Conservation (phyloP, 805 yeast genomes). For the Barnettozyma siamensis region DNA sequence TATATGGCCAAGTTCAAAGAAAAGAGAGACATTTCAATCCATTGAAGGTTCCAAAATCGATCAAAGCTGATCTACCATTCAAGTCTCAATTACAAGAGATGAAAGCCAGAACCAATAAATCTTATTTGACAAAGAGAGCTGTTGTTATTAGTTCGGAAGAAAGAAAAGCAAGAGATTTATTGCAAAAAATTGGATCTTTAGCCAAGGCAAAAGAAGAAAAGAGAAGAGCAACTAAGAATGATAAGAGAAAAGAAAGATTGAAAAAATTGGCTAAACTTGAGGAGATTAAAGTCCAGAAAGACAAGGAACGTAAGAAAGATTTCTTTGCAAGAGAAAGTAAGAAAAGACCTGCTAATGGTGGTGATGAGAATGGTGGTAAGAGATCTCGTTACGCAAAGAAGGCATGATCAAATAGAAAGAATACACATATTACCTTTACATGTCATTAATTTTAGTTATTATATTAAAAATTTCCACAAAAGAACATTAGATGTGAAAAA, state of each 20-base stretch:
- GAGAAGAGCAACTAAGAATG: slow-evolving; percentile 66
- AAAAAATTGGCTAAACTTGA: slow-evolving; percentile 73
- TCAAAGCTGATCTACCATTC: slow-evolving; percentile 80
- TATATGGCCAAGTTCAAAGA: slow-evolving; percentile 72
- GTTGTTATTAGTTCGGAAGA: slow-evolving; percentile 91
- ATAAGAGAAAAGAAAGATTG: slow-evolving; percentile 66
- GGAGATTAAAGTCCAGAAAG: slow-evolving; percentile 65
- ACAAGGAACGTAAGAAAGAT: slow-evolving; percentile 81
- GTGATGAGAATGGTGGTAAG: slow-evolving; percentile 26
- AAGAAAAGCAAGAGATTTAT: slow-evolving; percentile 83
- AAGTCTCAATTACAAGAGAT: slow-evolving; percentile 83
- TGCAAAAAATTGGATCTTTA: slow-evolving; percentile 81
- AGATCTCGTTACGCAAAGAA: slow-evolving; percentile 18
- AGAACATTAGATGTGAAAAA: neutral
- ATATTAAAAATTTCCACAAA: no score
- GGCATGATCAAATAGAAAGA: slow-evolving; percentile 4
- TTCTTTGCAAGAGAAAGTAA: slow-evolving; percentile 68
- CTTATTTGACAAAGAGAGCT: slow-evolving; percentile 86
- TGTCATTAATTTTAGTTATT: no score
- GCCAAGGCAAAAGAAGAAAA: slow-evolving; percentile 81
- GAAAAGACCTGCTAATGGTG: slow-evolving; percentile 42
- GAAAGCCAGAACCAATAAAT: slow-evolving; percentile 80
- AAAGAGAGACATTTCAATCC: slow-evolving; percentile 81
- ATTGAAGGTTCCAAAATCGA: slow-evolving; percentile 73
- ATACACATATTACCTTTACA: no score